phyloP scores from a whole-genome alignment of 140 eudicot genomes.

The Flaveria floridana region DNA sequence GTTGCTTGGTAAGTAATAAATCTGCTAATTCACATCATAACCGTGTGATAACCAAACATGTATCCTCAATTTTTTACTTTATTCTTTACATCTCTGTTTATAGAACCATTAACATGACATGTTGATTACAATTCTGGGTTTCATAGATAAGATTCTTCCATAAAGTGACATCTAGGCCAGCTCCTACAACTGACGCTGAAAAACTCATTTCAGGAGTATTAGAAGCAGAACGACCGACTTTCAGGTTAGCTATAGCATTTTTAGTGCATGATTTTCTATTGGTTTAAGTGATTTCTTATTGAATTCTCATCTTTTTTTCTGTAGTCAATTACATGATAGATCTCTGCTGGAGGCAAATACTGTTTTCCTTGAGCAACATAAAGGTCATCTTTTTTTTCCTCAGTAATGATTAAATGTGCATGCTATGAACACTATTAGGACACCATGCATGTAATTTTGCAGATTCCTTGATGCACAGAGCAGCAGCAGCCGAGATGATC shows the following conservation, averaged over 20 bases:
- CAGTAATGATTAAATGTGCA: not conserved
- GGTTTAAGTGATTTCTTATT: not conserved
- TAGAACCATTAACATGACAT: not conserved
- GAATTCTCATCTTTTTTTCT: constrained; percentile 7
- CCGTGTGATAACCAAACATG: not conserved
- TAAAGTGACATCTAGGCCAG: constrained; percentile 68
- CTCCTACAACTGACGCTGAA: constrained; percentile 76
- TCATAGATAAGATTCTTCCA: constrained; percentile 78
- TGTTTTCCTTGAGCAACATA: constrained; percentile 68
- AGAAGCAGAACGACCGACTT: constrained; percentile 80
- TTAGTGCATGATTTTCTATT: constrained; percentile 1
- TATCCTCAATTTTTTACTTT: constrained; percentile 7
- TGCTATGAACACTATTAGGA: constrained; percentile 14
- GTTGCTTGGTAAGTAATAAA: constrained; percentile 73
- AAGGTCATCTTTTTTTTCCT: constrained; percentile 47
- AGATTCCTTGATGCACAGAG: constrained; percentile 97
- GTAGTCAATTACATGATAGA: constrained; percentile 76
- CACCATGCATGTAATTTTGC: constrained; percentile 31
- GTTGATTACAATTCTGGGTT: constrained; percentile 8
- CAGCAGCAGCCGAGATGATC: constrained; percentile 87
- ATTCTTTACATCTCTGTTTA: constrained; percentile 4
- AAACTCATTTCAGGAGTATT: constrained; percentile 72
- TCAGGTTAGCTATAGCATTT: constrained; percentile 54
- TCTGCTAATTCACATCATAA: not conserved
- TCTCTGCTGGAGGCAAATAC: constrained; percentile 74